Conservation (phyloP, 2,329 filamentous ascomycete species). For the Fusarium sp. region DNA sequence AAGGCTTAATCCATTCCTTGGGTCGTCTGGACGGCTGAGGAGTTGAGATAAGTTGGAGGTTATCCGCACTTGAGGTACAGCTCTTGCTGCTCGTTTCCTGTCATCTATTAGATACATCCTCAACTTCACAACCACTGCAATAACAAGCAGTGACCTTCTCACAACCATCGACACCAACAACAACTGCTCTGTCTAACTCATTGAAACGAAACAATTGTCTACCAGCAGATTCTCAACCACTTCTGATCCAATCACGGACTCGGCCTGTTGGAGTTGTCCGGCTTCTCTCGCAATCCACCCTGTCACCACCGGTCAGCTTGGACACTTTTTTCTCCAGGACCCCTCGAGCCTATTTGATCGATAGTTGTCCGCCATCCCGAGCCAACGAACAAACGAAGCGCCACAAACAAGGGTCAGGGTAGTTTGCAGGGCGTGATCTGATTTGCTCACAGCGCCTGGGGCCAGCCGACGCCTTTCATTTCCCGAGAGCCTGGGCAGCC, state of each 20-base stretch:
- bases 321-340: slow-evolving; percentile 11
- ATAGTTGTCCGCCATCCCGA: slow-evolving; percentile 16
- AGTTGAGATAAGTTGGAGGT: slow-evolving; percentile 39
- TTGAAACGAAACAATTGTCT: slow-evolving; percentile 45
- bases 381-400: slow-evolving; percentile 38
- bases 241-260: slow-evolving; percentile 38
- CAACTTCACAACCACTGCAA: slow-evolving; percentile 1
- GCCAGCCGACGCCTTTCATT: slow-evolving; percentile 46
- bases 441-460: slow-evolving; percentile 29
- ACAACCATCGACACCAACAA: slow-evolving; percentile 6
- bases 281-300: slow-evolving; percentile 26
- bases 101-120: not conserved
- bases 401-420: slow-evolving; percentile 26
- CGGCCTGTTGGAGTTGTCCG: slow-evolving; percentile 21
- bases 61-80: slow-evolving; percentile 17
- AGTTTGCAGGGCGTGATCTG: slow-evolving; percentile 7
- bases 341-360: not conserved
- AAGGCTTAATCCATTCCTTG: slow-evolving; percentile 39
- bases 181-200: slow-evolving; percentile 13
- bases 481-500: slow-evolving; percentile 27
- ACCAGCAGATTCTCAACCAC: not conserved
- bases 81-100: slow-evolving; percentile 12
- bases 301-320: slow-evolving; percentile 27
- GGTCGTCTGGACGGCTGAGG: slow-evolving; percentile 21
- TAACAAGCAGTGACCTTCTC: slow-evolving; percentile 18